A percentile compares a stretch with the other conserved stretches of the same genome.
Conservation (phyloP, 2,329 filamentous ascomycete species). For the Aspergillus sp. region DNA sequence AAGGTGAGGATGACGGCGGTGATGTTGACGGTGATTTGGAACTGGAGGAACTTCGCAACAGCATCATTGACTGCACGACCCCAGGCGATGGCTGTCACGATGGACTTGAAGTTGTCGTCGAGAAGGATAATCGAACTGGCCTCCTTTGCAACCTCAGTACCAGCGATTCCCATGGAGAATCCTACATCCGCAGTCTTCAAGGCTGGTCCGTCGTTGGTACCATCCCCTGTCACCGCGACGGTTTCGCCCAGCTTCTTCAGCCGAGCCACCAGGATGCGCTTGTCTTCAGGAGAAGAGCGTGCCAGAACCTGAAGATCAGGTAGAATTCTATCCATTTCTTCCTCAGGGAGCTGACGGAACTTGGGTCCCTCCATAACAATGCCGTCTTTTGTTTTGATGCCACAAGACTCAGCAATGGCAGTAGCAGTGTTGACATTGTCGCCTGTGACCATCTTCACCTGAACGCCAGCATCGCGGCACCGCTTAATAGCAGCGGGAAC, state of each 20-base stretch:
- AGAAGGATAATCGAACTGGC: constrained; percentile 68
- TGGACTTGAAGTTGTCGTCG: constrained; percentile 66
- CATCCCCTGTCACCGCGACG: constrained; percentile 64
- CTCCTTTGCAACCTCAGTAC: constrained; percentile 68
- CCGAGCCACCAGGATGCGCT: constrained; percentile 62
- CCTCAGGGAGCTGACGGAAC: constrained; percentile 62
- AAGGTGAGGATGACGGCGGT: constrained; percentile 87
- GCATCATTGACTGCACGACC: constrained; percentile 69
- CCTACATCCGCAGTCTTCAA: constrained; percentile 66
- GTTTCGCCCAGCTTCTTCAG: constrained; percentile 64
- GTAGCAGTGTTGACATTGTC: constrained; percentile 71
- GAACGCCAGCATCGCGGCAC: constrained; percentile 68
- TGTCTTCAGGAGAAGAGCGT: constrained; percentile 66
- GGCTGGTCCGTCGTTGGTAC: constrained; percentile 66
- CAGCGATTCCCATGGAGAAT: constrained; percentile 68
- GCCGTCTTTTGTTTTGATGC: constrained; percentile 61
- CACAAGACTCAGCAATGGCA: constrained; percentile 72
- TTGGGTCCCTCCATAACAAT: constrained; percentile 68
- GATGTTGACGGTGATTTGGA: constrained; percentile 77
- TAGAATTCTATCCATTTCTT: constrained; percentile 59
- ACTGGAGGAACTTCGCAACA: constrained; percentile 67
- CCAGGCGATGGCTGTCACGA: constrained; percentile 67
- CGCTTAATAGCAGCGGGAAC: constrained; percentile 67
- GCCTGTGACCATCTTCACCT: constrained; percentile 71
- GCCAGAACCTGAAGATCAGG: constrained; percentile 64